Percentiles rank a stretch among this genome's conserved stretches.
These are phyloP conservation scores for Candida gigantensis DNA, from an alignment of 1,139 yeast genomes.

Conservation along the genomic window DNA sequence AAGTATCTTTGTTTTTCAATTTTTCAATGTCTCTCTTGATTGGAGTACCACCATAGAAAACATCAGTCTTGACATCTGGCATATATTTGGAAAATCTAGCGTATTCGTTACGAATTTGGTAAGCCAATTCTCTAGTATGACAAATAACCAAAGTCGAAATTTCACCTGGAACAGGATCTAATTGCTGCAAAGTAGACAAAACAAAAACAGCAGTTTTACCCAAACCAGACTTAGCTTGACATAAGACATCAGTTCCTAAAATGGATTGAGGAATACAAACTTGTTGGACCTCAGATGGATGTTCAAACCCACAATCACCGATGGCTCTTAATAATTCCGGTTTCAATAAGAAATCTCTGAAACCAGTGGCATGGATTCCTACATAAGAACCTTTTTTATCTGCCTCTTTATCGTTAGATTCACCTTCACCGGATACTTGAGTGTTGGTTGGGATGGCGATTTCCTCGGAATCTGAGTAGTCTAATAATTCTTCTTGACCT, in stretches of 20 bases:
- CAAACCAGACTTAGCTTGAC: constrained; percentile 99
- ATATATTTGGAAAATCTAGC: constrained; percentile 97
- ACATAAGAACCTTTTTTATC: constrained; percentile 97
- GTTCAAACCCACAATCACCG: constrained; percentile 99
- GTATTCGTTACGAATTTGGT: constrained; percentile 96
- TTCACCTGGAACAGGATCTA: constrained; percentile 97
- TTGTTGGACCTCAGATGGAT: constrained; percentile 99
- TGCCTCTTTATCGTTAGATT: constrained; percentile 49
- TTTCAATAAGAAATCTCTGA: constrained; percentile 94
- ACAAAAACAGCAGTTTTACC: constrained; percentile 99
- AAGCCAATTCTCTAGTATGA: constrained; percentile 98
- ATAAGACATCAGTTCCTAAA: constrained; percentile 94
- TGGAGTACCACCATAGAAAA: constrained; percentile 95
- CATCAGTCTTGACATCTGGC: constrained; percentile 97
- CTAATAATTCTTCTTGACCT: constrained; percentile 98
- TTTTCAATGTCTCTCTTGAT: constrained; percentile 84
- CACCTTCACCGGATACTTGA: constrained; percentile 42
- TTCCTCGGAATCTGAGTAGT: constrained; percentile 98
- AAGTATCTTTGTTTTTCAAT: constrained; percentile 87
- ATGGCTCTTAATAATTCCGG: constrained; percentile 97
- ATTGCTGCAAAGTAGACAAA: constrained; percentile 91
- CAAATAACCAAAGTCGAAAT: constrained; percentile 92
- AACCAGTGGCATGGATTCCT: constrained; percentile 97
- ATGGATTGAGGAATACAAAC: constrained; percentile 98
- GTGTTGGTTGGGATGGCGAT: constrained; percentile 73